Evolutionary conservation across 352 stramenopile genomes (phyloP), one percentile per base, ranked within the genome.

Genomic region (Pythium aquatile): DNA sequence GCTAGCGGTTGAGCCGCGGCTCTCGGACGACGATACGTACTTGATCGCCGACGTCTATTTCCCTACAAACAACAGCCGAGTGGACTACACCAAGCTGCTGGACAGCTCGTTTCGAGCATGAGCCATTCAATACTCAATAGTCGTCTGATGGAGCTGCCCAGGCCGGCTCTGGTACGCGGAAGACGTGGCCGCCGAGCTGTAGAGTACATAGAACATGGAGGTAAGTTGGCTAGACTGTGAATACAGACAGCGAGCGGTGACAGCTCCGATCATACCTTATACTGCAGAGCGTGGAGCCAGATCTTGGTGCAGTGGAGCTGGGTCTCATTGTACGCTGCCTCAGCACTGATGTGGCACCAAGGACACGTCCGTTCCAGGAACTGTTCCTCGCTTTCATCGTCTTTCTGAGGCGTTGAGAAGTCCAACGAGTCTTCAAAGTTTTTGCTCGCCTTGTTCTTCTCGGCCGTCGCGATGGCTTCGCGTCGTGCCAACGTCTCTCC

Each of bases 281-380:
- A 96, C 64, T 93, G 77, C 48, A 94, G 70, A 14, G 87, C 87
- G 55, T 95, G 87, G 24, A 96, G 77, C 86, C 87, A 96, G 48
- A 96, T 94, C 49, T 87, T 83, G 7, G 82, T 83, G 61, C 86
- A 95, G 70, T 96, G 85, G 16, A 92, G 63, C 55, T 94, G 84
- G n/a, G 82, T 90, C 61, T 93, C 81, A 57, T 89, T 95, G 62
- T 90, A 93, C 40, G 80, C 83, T 47, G 87, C 81, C 35, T 79
- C 66, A 55, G 79, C 75, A 24, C 81, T 82, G 60, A 86, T 63
- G 54, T 78, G 73, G 60, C 86, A 95, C 83, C 85, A 90, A 3
- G 81, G 73, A 69, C 83, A 96, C 26, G 83, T 91, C n/a, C 87
- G 78, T 57, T 72, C 60, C 63, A 94, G 87, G 53, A 94, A 96